Base-by-base conservation (phyloP, 805 yeast species). In the Priceomyces haplophilus region DNA sequence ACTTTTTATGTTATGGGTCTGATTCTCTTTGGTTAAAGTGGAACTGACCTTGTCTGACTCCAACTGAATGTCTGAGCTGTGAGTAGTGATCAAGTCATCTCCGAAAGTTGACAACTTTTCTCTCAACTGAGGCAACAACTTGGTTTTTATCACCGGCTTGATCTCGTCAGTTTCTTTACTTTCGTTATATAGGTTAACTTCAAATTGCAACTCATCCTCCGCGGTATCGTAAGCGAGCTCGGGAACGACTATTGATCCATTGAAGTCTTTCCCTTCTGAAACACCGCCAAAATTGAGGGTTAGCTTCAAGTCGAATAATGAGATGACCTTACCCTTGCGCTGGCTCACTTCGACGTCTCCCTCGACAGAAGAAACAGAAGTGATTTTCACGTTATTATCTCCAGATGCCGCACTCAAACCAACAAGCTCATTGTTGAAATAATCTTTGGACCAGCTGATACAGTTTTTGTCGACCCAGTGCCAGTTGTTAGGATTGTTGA, bases 381-480 rank as follows among this genome's bases (percentile, higher is more conserved):
- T 58, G 17, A 82, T 67, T 36, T 52, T 56, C 13, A 63, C 73
- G 16, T 50, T 51, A 29, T 53, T 50, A 11, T 65, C 69, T 16
- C 57, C 72, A 4, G 65, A 55, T 2, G 49, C 41, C 1, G 56
- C 79, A 11, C 62, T 48, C 32, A 80, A 49, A 0, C 83, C 84
- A 8, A 72, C 71, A 40, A 89, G 68, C 35, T 80, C 76, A 37
- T 78, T 76, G 23, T 67, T 64, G 62, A 93, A 87, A 63, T 91
- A 91, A 32, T 76, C 73, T 47, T 80, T 80, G 10, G 97, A 76
- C 99, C 99, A 93, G 43, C 79, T 83, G 44, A 91, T 77, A 69
- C 99, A 93, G 73, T 93, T 93, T 65, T 91, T 91, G 68, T 91
- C 97, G 49, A 90, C 97, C 98, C 98, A 93, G 75, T 93, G 99